Base-by-base conservation (phyloP, 1,139 yeast species). In the Geotrichum restrictum region DNA sequence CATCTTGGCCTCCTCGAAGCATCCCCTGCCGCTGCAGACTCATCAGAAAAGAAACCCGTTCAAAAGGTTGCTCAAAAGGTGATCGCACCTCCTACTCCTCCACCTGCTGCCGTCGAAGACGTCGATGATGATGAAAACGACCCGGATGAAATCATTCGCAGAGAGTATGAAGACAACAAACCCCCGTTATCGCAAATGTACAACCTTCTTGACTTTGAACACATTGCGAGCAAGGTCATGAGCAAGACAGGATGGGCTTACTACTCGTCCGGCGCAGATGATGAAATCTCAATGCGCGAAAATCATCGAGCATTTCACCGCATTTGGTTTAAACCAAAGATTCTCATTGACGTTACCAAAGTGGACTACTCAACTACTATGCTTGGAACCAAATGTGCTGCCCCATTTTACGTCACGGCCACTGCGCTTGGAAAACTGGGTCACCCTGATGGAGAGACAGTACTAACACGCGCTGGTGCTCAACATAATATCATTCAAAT, bases 181-280 rank as follows among this genome's bases (percentile, higher is more conserved):
- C 96, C 96, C 0, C 82, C 82, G 14, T 65, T 88, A 41, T 70
- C 79, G n/a, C 82, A 80, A 61, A 77, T 86, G 58, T 83, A 81
- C 69, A 88, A 87, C 63, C 64, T 85, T 58, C 79, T 80, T 58
- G 95, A 88, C 67, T 89, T 91, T 64, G 98, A 91, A 68, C 79
- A 79, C 62, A 82, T 91, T 45, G 97, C 98, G 1, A 77, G 89
- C 51, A 80, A 82, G 59, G 81, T 85, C 44, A 70, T 91, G 77
- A 79, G 86, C 41, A 82, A 81, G 58, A 79, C 82, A 14, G 96
- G 94, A 0, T 87, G 96, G 93, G 93, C 91, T 11, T 91, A 91
- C 69, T 91, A 88, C 67, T 84, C 95, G 1, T 83, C 94, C 37
- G 98, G 95, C 7, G 79, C 95, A 42, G 97, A 91, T 67, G 98